Conservation (phyloP, 1,284 basidiomycete species). For the Naganishia liquefaciens region DNA sequence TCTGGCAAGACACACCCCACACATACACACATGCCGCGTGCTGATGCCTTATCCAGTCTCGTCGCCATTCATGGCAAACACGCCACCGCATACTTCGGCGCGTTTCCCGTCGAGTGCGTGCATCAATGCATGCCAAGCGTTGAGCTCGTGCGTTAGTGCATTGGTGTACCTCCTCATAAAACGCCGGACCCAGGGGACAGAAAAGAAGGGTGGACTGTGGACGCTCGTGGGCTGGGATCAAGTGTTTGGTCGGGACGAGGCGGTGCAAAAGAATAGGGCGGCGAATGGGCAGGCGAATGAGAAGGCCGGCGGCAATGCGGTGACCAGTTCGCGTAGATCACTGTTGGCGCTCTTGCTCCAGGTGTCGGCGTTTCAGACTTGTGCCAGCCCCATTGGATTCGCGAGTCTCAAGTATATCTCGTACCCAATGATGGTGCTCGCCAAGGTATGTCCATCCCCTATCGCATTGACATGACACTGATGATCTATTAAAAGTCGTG, state of each 20-base stretch:
- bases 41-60: slow-evolving; percentile 63
- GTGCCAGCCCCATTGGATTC: slow-evolving; percentile 92
- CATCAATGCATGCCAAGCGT: slow-evolving; percentile 82
- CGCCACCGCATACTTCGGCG: slow-evolving; percentile 43
- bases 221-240: slow-evolving; percentile 29
- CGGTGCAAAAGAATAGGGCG: slow-evolving; percentile 26
- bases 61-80: slow-evolving; percentile 72
- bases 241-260: background rate
- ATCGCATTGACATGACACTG: background rate
- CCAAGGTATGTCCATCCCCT: slow-evolving; percentile 61
- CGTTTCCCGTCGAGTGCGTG: slow-evolving; percentile 86
- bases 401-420: slow-evolving; percentile 91
- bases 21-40: background rate
- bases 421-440: slow-evolving; percentile 97
- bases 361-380: slow-evolving; percentile 83
- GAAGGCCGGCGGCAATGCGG: slow-evolving; percentile 40
- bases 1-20: background rate
- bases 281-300: slow-evolving; percentile 44
- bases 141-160: slow-evolving; percentile 75
- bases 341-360: slow-evolving; percentile 66
- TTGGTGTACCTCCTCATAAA: slow-evolving; percentile 71
- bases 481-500: slow-evolving; percentile 62
- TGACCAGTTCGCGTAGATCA: slow-evolving; percentile 37
- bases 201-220: slow-evolving; percentile 13
- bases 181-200: background rate